Evolutionary conservation across 139 green algal species (phyloP).

Genomic region (Chlorella ohadii): DNA sequence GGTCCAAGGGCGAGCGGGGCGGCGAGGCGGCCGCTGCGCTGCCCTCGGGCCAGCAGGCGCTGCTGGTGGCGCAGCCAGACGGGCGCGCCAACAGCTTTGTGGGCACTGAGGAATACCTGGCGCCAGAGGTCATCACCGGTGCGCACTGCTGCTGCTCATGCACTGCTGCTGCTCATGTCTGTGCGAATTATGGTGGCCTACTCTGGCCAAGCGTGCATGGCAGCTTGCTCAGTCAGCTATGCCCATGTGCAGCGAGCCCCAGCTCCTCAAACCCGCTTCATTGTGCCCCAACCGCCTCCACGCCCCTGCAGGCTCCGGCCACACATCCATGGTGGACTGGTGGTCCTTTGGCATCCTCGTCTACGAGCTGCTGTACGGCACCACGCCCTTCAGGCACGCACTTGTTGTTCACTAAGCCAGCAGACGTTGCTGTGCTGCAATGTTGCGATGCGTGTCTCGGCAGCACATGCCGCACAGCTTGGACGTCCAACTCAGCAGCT

Average conservation of each 20-base stretch:
- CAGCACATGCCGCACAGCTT: no score
- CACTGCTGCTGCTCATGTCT: neutral
- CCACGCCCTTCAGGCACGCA: constrained; percentile 81
- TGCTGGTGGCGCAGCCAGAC: constrained; percentile 70
- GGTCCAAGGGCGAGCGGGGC: neutral
- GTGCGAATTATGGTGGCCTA: no score
- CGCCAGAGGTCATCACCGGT: constrained; percentile 88
- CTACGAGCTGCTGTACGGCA: constrained; percentile 93
- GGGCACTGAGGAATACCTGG: constrained; percentile 89
- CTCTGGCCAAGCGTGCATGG: no score
- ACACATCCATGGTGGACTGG: constrained; percentile 81
- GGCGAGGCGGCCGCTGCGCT: neutral
- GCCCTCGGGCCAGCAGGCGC: constrained; percentile 15
- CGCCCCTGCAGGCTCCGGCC: constrained; percentile 53
- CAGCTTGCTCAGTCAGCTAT: no score
- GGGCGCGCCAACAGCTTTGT: constrained; percentile 93
- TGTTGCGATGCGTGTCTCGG: no score
- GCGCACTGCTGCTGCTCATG: neutral
- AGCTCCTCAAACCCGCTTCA: no score
- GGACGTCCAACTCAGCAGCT: no score
- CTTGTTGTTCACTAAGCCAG: neutral
- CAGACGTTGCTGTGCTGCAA: no score
- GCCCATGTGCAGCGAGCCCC: no score
- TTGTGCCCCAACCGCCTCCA: no score
- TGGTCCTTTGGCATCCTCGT: constrained; percentile 96